Conservation (phyloP, 345 rosid genomes). For the Chamaenerion angustifolium region DNA sequence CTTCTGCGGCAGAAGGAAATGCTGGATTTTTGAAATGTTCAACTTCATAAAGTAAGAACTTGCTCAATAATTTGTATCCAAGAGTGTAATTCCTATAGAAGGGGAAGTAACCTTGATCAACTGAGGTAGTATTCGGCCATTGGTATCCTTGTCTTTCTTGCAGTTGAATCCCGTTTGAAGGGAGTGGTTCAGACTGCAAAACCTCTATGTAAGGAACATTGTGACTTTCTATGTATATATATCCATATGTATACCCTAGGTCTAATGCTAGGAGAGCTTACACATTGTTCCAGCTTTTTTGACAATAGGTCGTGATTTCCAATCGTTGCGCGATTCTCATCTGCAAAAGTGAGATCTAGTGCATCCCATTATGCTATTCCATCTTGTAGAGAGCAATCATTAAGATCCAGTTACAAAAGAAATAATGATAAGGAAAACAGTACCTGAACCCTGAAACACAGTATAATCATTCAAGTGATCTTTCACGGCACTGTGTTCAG, state of each 20-base stretch:
- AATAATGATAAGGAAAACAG: slow-evolving; percentile 6
- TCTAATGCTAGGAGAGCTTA: slow-evolving; percentile 19
- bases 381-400: neutral
- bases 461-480: slow-evolving; percentile 21
- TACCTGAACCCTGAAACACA: slow-evolving; percentile 45
- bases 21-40: slow-evolving; percentile 26
- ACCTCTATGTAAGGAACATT: neutral
- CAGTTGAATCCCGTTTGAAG: slow-evolving; percentile 20
- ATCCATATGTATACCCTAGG: neutral
- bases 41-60: slow-evolving; percentile 10
- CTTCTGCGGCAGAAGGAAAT: slow-evolving; percentile 24
- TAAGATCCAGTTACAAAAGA: too few relatives aligned
- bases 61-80: neutral
- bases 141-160: slow-evolving; percentile 14
- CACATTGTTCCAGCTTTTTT: slow-evolving; percentile 30
- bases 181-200: slow-evolving; percentile 30
- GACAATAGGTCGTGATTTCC: slow-evolving; percentile 46
- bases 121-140: slow-evolving; percentile 21
- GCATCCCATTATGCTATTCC: neutral
- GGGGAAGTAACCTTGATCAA: neutral
- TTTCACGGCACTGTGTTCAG: slow-evolving; percentile 15
- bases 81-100: neutral
- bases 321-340: slow-evolving; percentile 17
- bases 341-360: slow-evolving; percentile 22
- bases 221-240: neutral